These are phyloP conservation scores for Panicum virgatum DNA, from an alignment of 202 grass and related monocot genomes.

Conservation along the genomic window DNA sequence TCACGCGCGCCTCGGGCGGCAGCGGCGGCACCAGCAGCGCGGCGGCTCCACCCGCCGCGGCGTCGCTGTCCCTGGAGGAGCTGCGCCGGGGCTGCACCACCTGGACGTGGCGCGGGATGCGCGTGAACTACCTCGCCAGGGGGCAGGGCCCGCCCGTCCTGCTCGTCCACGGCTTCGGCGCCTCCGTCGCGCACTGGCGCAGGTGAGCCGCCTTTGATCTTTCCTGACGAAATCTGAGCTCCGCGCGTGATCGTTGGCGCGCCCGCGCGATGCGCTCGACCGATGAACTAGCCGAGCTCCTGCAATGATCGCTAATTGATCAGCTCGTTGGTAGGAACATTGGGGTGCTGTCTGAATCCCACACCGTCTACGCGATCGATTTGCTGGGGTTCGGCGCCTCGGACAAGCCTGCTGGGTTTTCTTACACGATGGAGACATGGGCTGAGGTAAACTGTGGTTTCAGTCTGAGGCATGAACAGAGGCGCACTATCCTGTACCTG, in stretches of 20 bases:
- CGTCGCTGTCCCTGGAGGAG: constrained; percentile 52
- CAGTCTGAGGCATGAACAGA: not conserved
- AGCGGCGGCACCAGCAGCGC: constrained; percentile 17
- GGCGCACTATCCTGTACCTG: too few species aligned
- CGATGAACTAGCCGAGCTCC: not conserved
- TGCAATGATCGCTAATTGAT: not conserved
- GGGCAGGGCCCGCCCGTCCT: constrained; percentile 72
- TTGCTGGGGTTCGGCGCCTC: constrained; percentile 90
- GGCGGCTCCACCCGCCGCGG: not conserved
- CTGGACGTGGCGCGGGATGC: constrained; percentile 77
- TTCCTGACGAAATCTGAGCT: not conserved
- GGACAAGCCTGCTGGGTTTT: constrained; percentile 77
- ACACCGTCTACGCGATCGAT: constrained; percentile 87
- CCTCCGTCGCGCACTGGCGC: constrained; percentile 89
- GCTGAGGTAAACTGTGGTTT: constrained; percentile 49
- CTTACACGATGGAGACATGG: constrained; percentile 97
- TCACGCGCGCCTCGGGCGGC: constrained; percentile 17
- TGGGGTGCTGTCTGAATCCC: constrained; percentile 63
- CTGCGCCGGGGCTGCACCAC: constrained; percentile 55
- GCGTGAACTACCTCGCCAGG: constrained; percentile 77
- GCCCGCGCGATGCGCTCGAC: constrained; percentile 23
- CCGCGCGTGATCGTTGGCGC: not conserved
- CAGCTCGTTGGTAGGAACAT: constrained; percentile 63
- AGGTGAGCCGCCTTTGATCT: constrained; percentile 45
- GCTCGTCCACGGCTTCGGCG: constrained; percentile 94